phyloP scores from a whole-genome alignment of 176 grass and related monocot species.

The Musa schizocarpa region DNA sequence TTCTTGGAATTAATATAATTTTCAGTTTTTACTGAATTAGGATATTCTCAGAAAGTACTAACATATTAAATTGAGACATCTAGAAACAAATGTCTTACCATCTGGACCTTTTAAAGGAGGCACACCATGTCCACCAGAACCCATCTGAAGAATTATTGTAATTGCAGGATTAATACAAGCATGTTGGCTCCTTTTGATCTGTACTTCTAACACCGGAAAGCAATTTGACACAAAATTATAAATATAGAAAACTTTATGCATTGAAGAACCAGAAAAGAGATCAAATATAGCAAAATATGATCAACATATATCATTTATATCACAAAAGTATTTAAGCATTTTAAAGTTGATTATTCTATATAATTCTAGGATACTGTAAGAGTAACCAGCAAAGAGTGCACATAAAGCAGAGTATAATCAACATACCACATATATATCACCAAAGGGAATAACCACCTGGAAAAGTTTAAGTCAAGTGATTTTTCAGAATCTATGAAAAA shows the following conservation, averaged over 20 bases:
- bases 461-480: constrained; percentile 6
- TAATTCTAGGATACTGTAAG: too few relatives aligned
- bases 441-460: constrained; percentile 80
- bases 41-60: too few relatives aligned
- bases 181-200: constrained; percentile 88
- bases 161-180: constrained; percentile 84
- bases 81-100: constrained; percentile 26
- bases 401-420: constrained; percentile 1
- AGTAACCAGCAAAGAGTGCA: neutral
- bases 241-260: too few relatives aligned
- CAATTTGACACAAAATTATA: neutral
- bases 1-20: too few relatives aligned
- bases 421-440: constrained; percentile 84
- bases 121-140: constrained; percentile 51
- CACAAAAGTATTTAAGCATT: constrained; percentile 11
- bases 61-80: neutral
- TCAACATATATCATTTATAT: too few relatives aligned
- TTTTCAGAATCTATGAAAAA: neutral
- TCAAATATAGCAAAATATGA: too few relatives aligned
- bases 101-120: constrained; percentile 41
- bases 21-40: too few relatives aligned
- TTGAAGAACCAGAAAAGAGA: too few relatives aligned
- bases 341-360: constrained; percentile 15
- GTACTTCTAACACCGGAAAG: constrained; percentile 18
- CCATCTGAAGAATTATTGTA: constrained; percentile 59